Evolutionary conservation across 2,329 filamentous ascomycete genomes (phyloP), one percentile per base, ranked within the genome.

Genomic region (Clathrospora elynae): DNA sequence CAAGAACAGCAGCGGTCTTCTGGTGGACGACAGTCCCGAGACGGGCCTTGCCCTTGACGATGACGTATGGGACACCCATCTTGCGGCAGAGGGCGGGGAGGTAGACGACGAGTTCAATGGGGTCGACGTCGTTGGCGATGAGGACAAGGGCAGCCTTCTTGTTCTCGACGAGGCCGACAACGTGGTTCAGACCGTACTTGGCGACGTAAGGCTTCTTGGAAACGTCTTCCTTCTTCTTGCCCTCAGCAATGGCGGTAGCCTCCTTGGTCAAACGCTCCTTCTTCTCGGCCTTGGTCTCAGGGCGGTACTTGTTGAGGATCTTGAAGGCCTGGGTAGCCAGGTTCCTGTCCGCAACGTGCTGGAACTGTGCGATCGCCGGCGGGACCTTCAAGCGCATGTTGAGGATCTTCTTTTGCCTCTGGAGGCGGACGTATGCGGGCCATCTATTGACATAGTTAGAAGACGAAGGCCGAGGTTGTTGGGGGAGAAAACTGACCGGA

Each of bases 111-210:
- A 99, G 81, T 85, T 99, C 93, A 73, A 99, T 99, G 70, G 93
- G 93, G 83, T 99, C 93, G 68, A 99, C 95, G 74, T 99, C 93
- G 81, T 99, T 96, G 76, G 93, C 89, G 75, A 99, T 99, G 67
- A 99, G 86, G 73, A 99, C 95, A 60, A 99, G 85, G 55, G 89
- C 86, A 61, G 93, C 92, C 87, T 99, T 99, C 90, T 99, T 99
- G 85, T 96, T 96, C 86, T 72, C 70, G 44, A 73, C 66, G 38
- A 73, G 68, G 42, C 68, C 71, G 45, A 73, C 70, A 46, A 99
- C 93, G 83, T 99, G 93, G 87, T 99, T 99, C 70, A 99, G 86
- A 81, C 93, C 93, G 79, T 96, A 99, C 87, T 99, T 99, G 84
- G 93, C 91, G 62, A 87, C 80, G 80, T 96, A 99, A 71, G 93